Base-by-base conservation (phyloP, 75 land plant genomes). In the Pinus tabuliformis region DNA sequence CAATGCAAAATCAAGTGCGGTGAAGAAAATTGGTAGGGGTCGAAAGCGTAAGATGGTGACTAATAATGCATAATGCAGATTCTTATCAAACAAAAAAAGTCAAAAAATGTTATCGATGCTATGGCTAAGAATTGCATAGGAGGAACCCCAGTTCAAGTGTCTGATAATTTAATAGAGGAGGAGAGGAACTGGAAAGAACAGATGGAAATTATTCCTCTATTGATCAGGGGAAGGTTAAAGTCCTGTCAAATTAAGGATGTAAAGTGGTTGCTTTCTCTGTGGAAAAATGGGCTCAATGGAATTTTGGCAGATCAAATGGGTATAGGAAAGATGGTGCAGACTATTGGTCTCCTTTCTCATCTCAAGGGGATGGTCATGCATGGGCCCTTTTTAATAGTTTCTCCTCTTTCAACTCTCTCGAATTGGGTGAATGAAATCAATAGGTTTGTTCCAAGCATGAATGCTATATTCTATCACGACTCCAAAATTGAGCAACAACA, bases 271-370 rank as follows among this genome's bases (percentile, higher is more conserved):
- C 92, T 96, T 22, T 94, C 99, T 11, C 72, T 94, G 78, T 94
- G 92, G 93, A 93, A 94, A 80, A 96, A 96, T 90, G 99, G 99
- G 5, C 84, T 94, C 15, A 96, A 90, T 88, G 99, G 95, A 14
- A 96, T 96, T 63, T 84, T 96, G 62, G 99, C 99, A 54, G 99
- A 96, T 82, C 99, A 96, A 80, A 96, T 96, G 99, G 99, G 99
- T 2, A 88, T 96, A 60, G 99, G 99, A 20, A 96, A 96, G 81
- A 96, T 97, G 28, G 87, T 96, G 58, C 99, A 96, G 77, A 94
- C 97, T 13, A 94, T 96, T 77, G 92, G 83, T 37, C 83, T 96
- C 77, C 87, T 96, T 62, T 89, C 99, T 12, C 99, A 96, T 79
- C 65, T 96, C 56, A 96, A 93, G 77, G 92, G 91, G 22, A 92